Evolutionary conservation across 2,329 filamentous ascomycete genomes (phyloP), one percentile per base, ranked within the genome.

Genomic region (Claviceps monticola): DNA sequence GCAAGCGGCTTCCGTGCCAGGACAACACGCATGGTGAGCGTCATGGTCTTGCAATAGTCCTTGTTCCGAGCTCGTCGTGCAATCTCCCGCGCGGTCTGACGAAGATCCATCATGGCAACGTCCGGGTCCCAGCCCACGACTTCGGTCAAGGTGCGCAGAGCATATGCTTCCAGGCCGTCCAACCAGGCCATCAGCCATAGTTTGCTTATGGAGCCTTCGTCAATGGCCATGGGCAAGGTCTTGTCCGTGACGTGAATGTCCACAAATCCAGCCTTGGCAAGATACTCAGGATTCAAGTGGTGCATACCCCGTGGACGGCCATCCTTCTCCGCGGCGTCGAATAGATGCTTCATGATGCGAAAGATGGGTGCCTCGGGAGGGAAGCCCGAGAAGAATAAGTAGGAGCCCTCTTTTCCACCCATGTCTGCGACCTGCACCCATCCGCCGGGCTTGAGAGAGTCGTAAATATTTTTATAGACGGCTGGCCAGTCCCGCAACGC

Each of bases 401-500:
- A 54, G 17, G 64, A 53, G 43, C 62, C 62, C 37, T 70, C 69
- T n/a, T 66, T 62, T 50, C 73, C 70, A 55, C 77, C 74, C 58
- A 75, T 75, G 56, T 80, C 77, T 45, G 76, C 61, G 6, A 80
- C 60, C 60, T 80, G 76, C 43, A 80, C 70, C 72, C 74, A 80
- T 14, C 76, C 77, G 43, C 77, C 77, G 0, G 77, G 77, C 53
- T 74, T 75, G 39, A 80, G 63, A 53, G 75, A 78, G 39, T 69
- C 65, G 58, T 72, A 75, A 2, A 73, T 71, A 56, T 76, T 74
- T 55, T 68, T 61, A 60, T 79, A 80, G 26, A 81, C 71, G 54
- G 70, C 71, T 37, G 64, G 59, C 78, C 78, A 82, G 60, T 80
- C 73, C 0, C 65, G 62, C 59, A 82, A 80, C 9, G 77, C 71